Conservation (phyloP, 2,329 filamentous ascomycete species). For the Mycosphaerella arachidis region DNA sequence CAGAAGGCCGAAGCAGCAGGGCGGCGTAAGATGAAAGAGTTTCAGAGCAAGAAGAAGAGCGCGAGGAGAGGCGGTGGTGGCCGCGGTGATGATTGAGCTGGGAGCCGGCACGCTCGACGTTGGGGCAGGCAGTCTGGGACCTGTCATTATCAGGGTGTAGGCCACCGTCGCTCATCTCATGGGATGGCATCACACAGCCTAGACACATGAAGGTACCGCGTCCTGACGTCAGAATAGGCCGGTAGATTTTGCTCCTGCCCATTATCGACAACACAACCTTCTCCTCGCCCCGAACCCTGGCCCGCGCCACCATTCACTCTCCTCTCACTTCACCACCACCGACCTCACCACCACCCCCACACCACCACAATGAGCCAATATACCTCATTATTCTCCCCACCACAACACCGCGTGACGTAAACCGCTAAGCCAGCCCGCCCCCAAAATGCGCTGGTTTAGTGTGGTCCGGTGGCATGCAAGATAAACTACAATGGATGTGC, state of each 20-base stretch:
- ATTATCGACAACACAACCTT: not conserved
- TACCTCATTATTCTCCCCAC: not conserved
- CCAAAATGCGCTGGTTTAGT: not conserved
- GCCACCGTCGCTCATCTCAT: not conserved
- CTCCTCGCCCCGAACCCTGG: not conserved
- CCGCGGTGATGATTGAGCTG: conserved; percentile 30
- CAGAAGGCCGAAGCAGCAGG: conserved; percentile 56
- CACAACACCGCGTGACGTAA: not conserved
- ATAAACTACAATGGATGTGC: not conserved
- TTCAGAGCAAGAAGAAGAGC: conserved; percentile 59
- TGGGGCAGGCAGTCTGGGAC: not conserved
- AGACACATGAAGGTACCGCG: no score
- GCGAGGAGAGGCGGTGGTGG: conserved; percentile 41
- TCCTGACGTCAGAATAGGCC: not conserved
- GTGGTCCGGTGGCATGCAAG: not conserved
- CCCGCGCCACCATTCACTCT: not conserved
- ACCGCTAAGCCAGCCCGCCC: not conserved
- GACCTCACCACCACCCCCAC: not conserved
- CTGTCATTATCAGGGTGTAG: not conserved
- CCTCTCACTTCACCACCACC: not conserved
- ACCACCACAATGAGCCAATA: not conserved
- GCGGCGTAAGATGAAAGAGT: conserved; percentile 55
- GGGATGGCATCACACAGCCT: no score
- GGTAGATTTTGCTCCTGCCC: no score
- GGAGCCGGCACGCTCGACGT: not conserved